Evolutionary conservation across 2,329 filamentous ascomycete genomes (phyloP), one percentile per base, ranked within the genome.

Genomic region (Stagonosporopsis chrysanthemi): DNA sequence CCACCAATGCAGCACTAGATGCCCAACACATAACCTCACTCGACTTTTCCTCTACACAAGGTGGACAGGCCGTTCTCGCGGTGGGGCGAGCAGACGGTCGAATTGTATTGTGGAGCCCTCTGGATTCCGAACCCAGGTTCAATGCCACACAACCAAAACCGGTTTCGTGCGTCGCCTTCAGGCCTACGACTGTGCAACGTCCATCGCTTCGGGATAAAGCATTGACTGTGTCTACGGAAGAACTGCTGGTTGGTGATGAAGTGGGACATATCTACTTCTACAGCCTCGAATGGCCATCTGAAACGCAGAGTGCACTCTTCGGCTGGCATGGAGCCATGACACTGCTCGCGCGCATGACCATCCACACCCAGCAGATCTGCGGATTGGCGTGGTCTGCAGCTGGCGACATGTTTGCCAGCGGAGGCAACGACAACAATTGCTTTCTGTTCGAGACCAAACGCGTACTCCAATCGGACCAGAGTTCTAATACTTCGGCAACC

Each of bases 341-440:
- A 1, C 81, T 97, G 23, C 79, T 97, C 48, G 88, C 90, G 22
- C 88, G 88, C 63, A 88, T 98, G 66, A 83, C 83, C 29, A 86
- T 91, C 7, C 94, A 98, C 73, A 86, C 83, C 1, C 92, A 97
- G 76, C 93, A 98, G 71, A 89, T 99, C 52, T 99, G 95, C 69
- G 94, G 94, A 1, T 81, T 99, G n/a, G 85, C 90, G 3, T 98
- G 93, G 91, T 93, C 92, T 3, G 80, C 81, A 3, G 86, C 91
- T 67, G 92, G 92, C 3, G 82, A 83, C 3, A 83, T 88, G 33
- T 93, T 99, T 73, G 92, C 91, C 14, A 92, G 91, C 4, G 93
- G 95, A 6, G 92, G 91, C 23, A 98, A 99, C 71, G 95, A 99
- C 79, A 97, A 98, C 70, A 77, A 87, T 3, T 96, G 94, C 70